These are phyloP conservation scores for Rhizopogon salebrosus DNA, from an alignment of 768 basidiomycete genomes.

Conservation along the genomic window DNA sequence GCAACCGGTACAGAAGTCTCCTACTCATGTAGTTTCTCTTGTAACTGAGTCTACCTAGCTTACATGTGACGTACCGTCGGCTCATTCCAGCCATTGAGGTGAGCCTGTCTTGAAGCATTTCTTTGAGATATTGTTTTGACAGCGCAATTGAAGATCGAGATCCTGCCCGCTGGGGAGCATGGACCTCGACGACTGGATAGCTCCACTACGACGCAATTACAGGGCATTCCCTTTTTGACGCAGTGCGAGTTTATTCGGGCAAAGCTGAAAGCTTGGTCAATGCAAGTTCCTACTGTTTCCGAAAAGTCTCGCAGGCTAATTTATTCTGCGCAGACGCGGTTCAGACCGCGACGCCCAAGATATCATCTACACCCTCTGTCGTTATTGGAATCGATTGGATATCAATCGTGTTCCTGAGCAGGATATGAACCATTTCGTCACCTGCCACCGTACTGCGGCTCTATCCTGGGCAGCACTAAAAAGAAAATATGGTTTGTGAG, in stretches of 20 bases:
- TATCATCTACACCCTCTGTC: conserved; percentile 63
- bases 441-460: conserved; percentile 51
- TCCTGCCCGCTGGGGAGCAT: conserved; percentile 74
- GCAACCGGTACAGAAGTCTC: conserved; percentile 54
- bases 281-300: conserved; percentile 41
- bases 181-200: conserved; percentile 72
- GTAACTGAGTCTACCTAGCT: conserved; percentile 33
- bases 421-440: conserved; percentile 77
- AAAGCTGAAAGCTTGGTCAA: conserved; percentile 78
- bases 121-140: neutral
- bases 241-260: conserved; percentile 82
- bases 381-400: conserved; percentile 79
- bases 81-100: conserved; percentile 77
- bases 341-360: conserved; percentile 73
- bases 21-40: neutral
- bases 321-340: conserved; percentile 45
- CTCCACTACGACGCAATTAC: conserved; percentile 61
- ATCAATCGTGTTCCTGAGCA: conserved; percentile 83
- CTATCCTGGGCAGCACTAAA: conserved; percentile 73
- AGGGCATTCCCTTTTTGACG: conserved; percentile 75
- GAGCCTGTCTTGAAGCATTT: conserved; percentile 15
- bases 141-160: conserved; percentile 57
- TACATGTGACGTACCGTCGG: conserved; percentile 72
- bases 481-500: conserved; percentile 64
- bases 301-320: conserved; percentile 8